A percentile compares a stretch with the other conserved stretches of the same genome.
phyloP scores from a whole-genome alignment of 208 protist genomes.

The Trypanosoma conorhini region DNA sequence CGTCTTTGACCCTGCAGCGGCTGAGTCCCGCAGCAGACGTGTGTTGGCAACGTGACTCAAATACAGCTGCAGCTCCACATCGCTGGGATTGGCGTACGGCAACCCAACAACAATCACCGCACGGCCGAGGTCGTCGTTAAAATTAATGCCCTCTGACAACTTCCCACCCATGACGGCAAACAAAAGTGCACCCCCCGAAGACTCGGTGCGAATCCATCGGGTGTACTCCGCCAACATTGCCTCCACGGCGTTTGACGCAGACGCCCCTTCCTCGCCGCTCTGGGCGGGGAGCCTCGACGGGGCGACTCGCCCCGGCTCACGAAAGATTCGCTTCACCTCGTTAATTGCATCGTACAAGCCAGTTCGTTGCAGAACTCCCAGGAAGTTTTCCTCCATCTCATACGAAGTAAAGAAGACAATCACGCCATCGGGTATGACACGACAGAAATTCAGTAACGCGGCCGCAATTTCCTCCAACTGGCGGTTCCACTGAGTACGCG shows the following conservation, averaged over 20 bases:
- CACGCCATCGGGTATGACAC: slow-evolving; percentile 89
- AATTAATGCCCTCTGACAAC: slow-evolving; percentile 99
- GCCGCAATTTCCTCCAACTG: slow-evolving; percentile 62
- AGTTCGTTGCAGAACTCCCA: slow-evolving; percentile 34
- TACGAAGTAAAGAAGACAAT: slow-evolving; percentile 96
- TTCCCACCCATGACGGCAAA: slow-evolving; percentile 96
- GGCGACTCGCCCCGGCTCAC: slow-evolving; percentile 47
- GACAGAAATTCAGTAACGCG: slow-evolving; percentile 86
- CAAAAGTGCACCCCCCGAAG: slow-evolving; percentile 85
- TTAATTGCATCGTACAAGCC: slow-evolving; percentile 70
- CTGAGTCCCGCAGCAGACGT: slow-evolving; percentile 11
- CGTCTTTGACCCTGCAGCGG: neutral
- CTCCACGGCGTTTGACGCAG: slow-evolving; percentile 21
- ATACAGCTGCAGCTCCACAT: slow-evolving; percentile 89
- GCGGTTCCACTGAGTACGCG: slow-evolving; percentile 18
- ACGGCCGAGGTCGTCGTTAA: slow-evolving; percentile 94
- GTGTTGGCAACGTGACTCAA: slow-evolving; percentile 71
- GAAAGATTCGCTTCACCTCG: slow-evolving; percentile 82
- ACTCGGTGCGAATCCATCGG: slow-evolving; percentile 42
- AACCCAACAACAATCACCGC: slow-evolving; percentile 95
- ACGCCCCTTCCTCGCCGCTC: neutral
- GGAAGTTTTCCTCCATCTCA: slow-evolving; percentile 68
- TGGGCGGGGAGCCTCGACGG: neutral
- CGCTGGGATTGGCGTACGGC: slow-evolving; percentile 94
- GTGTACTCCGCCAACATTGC: slow-evolving; percentile 62